Percentiles rank a stretch among this genome's conserved stretches.
Evolutionary conservation across 2,329 filamentous ascomycete genomes (phyloP).

Genomic region (Thielaviopsis populi): DNA sequence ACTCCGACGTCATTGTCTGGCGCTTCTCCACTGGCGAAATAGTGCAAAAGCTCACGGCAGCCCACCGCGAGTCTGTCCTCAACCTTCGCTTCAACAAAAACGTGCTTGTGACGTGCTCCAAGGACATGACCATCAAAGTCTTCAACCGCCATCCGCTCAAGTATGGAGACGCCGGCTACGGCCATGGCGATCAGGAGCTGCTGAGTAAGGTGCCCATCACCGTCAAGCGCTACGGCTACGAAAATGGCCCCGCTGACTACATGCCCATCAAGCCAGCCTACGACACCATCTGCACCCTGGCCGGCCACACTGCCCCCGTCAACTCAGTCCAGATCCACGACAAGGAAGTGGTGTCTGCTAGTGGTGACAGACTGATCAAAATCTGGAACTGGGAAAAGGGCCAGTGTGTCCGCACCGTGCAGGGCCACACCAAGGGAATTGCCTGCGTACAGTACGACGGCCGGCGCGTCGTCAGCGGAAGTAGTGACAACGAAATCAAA

Average conservation of each 20-base stretch:
- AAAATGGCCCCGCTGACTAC: constrained; percentile 31
- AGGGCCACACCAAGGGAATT: constrained; percentile 87
- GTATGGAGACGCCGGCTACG: constrained; percentile 44
- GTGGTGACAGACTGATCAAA: constrained; percentile 85
- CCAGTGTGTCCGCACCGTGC: constrained; percentile 58
- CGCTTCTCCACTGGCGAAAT: constrained; percentile 79
- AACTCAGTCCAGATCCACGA: constrained; percentile 88
- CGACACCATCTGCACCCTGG: constrained; percentile 60
- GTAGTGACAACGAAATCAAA: constrained; percentile 88
- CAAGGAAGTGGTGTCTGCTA: constrained; percentile 82
- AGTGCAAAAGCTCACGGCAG: constrained; percentile 57
- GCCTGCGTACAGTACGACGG: constrained; percentile 96
- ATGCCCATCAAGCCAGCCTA: constrained; percentile 48
- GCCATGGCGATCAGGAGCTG: constrained; percentile 19
- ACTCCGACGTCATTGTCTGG: constrained; percentile 84
- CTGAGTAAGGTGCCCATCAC: constrained; percentile 39
- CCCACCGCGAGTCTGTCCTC: constrained; percentile 79
- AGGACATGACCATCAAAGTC: constrained; percentile 92
- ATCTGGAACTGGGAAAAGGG: constrained; percentile 83
- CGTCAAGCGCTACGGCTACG: constrained; percentile 41
- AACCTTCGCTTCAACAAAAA: constrained; percentile 86
- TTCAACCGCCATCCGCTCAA: constrained; percentile 68
- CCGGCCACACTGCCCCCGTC: constrained; percentile 80
- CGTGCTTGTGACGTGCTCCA: constrained; percentile 90
- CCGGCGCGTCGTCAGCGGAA: constrained; percentile 83